Base-by-base conservation (phyloP, 2,329 filamentous ascomycete genomes). In the Pseudocercospora fijiensis region DNA sequence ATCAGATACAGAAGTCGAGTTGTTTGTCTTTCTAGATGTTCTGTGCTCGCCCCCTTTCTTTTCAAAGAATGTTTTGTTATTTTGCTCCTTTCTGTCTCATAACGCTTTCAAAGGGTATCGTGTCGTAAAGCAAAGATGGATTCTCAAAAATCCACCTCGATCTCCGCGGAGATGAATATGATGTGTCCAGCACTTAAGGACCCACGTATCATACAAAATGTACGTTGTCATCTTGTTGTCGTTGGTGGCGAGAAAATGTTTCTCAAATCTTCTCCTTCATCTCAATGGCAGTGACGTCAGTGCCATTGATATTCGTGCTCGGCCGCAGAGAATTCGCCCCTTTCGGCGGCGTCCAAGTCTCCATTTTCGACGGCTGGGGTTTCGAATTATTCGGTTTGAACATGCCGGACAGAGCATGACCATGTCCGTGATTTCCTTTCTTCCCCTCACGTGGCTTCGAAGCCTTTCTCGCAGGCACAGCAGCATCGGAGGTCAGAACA, bases 21-120 rank as follows among this genome's bases (percentile, higher is more conserved):
- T 2, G 37, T 13, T 2, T 33, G 10, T 41, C 37, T n/a, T n/a
- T 41, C 13, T 41, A 41, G 37, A 7, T 18, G 49, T 53, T 53
- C 49, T 53, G 22, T 53, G 16, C 20, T 53, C 7, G 16, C 24
- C 24, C 26, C 26, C 49, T n/a, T 53, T 24, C 49, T 10, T 26
- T 30, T 26, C 49, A 53, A 30, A 28, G 49, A 53, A 53, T 30
- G 24, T 53, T 37, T 41, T 13, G 3, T 41, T 41, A 7, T 41
- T 41, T 13, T 41, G 16, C 18, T 41, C 13, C 33, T 37, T 37
- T 16, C 49, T 4, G 26, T 28, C 26, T 53, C 24, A 53, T 41
- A 41, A 43, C 55, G 55, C 55, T 57, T 22, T 57, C 55, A 57
- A 41, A 57, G 55, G 55, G 55, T 57, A 57, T 57, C 28, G 28